Evolutionary conservation across 2,329 filamentous ascomycete species (phyloP).

Genomic region (Monilinia fructigena): DNA sequence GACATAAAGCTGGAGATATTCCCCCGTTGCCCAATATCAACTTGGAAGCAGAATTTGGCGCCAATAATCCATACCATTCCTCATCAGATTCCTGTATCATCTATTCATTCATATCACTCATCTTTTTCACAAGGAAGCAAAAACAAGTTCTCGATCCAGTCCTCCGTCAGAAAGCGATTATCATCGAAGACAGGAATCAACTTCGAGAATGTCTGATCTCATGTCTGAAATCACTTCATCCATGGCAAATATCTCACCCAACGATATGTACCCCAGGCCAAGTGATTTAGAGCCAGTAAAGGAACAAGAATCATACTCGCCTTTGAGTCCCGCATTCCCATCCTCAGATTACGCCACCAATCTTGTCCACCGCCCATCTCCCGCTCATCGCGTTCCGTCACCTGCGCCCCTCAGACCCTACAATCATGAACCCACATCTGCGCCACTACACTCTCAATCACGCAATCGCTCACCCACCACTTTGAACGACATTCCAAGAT

Average conservation of each 20-base stretch:
- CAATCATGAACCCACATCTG: slow-evolving; percentile 7
- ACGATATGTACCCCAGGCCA: neutral
- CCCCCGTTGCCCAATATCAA: slow-evolving; percentile 45
- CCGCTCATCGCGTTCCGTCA: slow-evolving; percentile 10
- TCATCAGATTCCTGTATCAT: slow-evolving; percentile 65
- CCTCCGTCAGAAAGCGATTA: slow-evolving; percentile 45
- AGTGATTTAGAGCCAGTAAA: slow-evolving; percentile 14
- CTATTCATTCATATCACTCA: slow-evolving; percentile 62
- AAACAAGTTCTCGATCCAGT: slow-evolving; percentile 61
- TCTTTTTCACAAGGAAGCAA: slow-evolving; percentile 58
- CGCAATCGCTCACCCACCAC: slow-evolving; percentile 11
- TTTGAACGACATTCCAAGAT: slow-evolving; percentile 25
- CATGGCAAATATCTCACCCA: slow-evolving; percentile 39
- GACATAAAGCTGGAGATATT: slow-evolving; percentile 29
- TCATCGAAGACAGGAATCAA: slow-evolving; percentile 43
- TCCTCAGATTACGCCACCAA: slow-evolving; percentile 49
- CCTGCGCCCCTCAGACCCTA: slow-evolving; percentile 14
- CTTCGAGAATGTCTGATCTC: slow-evolving; percentile 49
- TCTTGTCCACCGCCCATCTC: slow-evolving; percentile 38
- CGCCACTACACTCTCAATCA: neutral
- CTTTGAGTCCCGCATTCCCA: slow-evolving; percentile 26
- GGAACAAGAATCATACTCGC: slow-evolving; percentile 20
- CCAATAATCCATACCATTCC: slow-evolving; percentile 63
- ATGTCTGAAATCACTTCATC: slow-evolving; percentile 57
- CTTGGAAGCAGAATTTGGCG: slow-evolving; percentile 58